Conservation (phyloP, 306 rosid genomes). For the Hippophae rhamnoides region DNA sequence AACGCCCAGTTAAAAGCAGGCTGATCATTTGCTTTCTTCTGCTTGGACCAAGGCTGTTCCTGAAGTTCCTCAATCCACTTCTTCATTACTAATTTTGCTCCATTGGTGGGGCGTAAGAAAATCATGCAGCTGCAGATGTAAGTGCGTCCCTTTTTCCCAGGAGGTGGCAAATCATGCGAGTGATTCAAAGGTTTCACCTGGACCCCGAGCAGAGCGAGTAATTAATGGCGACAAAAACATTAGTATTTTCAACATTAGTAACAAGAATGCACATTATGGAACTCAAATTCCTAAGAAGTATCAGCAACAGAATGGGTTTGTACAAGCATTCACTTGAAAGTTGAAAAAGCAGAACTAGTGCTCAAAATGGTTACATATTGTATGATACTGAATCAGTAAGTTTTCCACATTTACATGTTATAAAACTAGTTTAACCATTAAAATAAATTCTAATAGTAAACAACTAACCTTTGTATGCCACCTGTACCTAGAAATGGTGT, state of each 20-base stretch:
- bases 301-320: too few species aligned
- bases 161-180: conserved; percentile 86
- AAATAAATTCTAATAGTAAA: too few species aligned
- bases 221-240: neutral
- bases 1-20: conserved; percentile 98
- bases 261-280: neutral
- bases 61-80: conserved; percentile 84
- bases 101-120: conserved; percentile 53
- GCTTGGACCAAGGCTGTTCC: conserved; percentile 68
- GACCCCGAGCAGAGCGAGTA: conserved; percentile 15
- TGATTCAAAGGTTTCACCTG: conserved; percentile 90
- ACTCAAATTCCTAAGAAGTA: too few species aligned
- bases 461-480: too few species aligned
- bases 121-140: conserved; percentile 95
- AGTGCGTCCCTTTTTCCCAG: conserved; percentile 93
- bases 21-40: conserved; percentile 81
- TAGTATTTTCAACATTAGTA: too few species aligned
- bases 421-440: too few species aligned
- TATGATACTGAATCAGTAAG: too few species aligned
- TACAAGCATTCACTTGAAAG: too few species aligned
- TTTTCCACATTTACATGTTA: too few species aligned
- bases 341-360: too few species aligned
- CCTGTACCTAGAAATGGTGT: too few species aligned
- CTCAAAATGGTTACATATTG: too few species aligned
- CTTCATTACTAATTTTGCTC: conserved; percentile 68